Evolutionary conservation across 371 early-diverging fungal species (phyloP).

Genomic region (Mucor piriformis): DNA sequence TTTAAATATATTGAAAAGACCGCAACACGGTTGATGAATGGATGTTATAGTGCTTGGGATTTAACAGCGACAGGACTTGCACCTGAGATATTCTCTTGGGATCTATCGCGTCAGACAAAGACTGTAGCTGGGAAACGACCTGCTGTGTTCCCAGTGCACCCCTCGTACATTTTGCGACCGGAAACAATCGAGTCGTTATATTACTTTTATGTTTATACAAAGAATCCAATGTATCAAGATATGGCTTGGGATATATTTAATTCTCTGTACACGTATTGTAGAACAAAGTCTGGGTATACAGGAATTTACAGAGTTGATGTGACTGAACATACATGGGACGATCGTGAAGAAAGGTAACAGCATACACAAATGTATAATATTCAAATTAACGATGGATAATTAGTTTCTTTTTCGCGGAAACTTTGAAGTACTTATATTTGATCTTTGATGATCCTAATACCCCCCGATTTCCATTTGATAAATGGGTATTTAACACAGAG

Average conservation of each 20-base stretch:
- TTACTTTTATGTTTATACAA: conserved; percentile 70
- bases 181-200: conserved; percentile 82
- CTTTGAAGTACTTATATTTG: conserved; percentile 92
- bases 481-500: conserved; percentile 90
- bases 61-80: conserved; percentile 44
- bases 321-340: conserved; percentile 35
- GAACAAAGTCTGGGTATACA: conserved; percentile 43
- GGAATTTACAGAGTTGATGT: conserved; percentile 40
- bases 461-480: conserved; percentile 59
- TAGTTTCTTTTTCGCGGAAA: conserved; percentile 90
- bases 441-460: conserved; percentile 72
- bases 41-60: conserved; percentile 48
- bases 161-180: conserved; percentile 46
- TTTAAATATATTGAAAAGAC: conserved; percentile 25
- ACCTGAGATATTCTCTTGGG: conserved; percentile 45
- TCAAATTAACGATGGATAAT: neutral
- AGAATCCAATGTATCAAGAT: conserved; percentile 69
- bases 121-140: conserved; percentile 4
- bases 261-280: conserved; percentile 47
- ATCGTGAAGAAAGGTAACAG: conserved; percentile 52
- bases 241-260: conserved; percentile 75
- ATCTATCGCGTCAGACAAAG: neutral
- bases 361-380: neutral
- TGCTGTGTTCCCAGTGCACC: conserved; percentile 28
- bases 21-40: conserved; percentile 37